Evolutionary conservation across 2,329 filamentous ascomycete genomes (phyloP), one percentile per base, ranked within the genome.

Genomic region (Phialemonium atrogriseum): DNA sequence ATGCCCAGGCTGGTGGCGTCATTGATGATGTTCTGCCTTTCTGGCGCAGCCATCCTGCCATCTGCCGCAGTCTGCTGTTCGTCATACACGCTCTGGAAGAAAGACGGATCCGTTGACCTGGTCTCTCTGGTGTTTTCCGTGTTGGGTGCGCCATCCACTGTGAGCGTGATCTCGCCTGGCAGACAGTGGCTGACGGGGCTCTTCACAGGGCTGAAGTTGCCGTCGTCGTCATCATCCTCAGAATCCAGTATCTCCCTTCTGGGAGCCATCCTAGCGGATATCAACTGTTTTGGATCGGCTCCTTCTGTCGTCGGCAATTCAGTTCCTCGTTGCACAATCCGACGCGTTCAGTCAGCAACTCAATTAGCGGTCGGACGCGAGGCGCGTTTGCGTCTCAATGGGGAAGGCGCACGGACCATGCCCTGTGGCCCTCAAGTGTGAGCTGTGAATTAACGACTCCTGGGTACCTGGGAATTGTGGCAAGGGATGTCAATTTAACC

Each of bases 21-120:
- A n/a, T 20, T 7, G 33, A 36, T 4, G 26, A 34, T 3, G 17
- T 34, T n/a, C n/a, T n/a, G n/a, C n/a, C n/a, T n/a, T n/a, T n/a
- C n/a, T n/a, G n/a, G n/a, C n/a, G 19, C 36, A 3, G 33, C 33
- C 11, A 27, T 14, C 11, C 21, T 22, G 17, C 5, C 30, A 30
- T 34, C 33, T 19, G 34, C 41, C 8, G 54, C 52, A 20, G 52
- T 50, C 23, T 57, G 55, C 42, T 70, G 64, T 28, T 68, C 61
- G 14, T 66, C 53, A 35, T 67, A 70, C 8, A 71, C 44, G 30
- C 51, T 55, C 27, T 59, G 58, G 38, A 71, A 71, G 40, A 68
- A 64, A 1, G 53, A 56, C 2, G 59, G 55, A 35, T 71, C 64
- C 2, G 68, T 71, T 11, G 66, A 70, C 14, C 46, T 52, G 33